Evolutionary conservation across 2,329 filamentous ascomycete species (phyloP).

Genomic region (Diaporthe amygdali): DNA sequence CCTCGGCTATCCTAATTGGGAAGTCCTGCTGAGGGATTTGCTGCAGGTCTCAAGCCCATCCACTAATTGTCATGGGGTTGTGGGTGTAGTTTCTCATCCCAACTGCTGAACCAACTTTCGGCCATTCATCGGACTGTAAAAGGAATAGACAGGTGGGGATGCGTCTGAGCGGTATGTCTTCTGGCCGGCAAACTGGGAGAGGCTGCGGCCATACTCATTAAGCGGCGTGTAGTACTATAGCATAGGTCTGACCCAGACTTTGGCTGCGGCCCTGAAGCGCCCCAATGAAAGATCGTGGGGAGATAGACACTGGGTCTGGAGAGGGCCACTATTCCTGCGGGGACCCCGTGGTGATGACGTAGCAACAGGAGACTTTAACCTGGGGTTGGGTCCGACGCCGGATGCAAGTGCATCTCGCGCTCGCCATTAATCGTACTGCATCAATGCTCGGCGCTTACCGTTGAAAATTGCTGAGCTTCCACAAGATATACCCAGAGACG

Average conservation of each 20-base stretch:
- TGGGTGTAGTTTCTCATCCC: background rate
- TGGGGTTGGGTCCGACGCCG: background rate
- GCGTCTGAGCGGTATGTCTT: background rate
- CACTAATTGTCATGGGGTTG: background rate
- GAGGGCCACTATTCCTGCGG: background rate
- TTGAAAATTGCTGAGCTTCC: too few relatives aligned
- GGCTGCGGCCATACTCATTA: background rate
- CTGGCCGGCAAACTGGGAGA: background rate
- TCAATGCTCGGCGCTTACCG: too few relatives aligned
- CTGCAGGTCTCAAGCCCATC: background rate
- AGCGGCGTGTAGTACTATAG: too few relatives aligned
- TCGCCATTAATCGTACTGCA: too few relatives aligned
- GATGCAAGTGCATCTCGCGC: background rate
- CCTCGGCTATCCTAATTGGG: background rate
- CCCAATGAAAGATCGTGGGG: slow-evolving; percentile 1
- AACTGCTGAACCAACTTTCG: background rate
- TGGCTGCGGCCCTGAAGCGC: background rate
- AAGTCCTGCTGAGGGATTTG: background rate
- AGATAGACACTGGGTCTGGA: background rate
- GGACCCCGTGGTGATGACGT: slow-evolving; percentile 2
- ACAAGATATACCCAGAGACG: too few relatives aligned
- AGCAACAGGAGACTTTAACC: background rate
- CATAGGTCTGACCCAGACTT: background rate
- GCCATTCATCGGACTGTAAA: background rate
- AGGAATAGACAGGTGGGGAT: background rate